Conservation (phyloP, 2,329 filamentous ascomycete species). For the Rhexocercosporidium sp. region DNA sequence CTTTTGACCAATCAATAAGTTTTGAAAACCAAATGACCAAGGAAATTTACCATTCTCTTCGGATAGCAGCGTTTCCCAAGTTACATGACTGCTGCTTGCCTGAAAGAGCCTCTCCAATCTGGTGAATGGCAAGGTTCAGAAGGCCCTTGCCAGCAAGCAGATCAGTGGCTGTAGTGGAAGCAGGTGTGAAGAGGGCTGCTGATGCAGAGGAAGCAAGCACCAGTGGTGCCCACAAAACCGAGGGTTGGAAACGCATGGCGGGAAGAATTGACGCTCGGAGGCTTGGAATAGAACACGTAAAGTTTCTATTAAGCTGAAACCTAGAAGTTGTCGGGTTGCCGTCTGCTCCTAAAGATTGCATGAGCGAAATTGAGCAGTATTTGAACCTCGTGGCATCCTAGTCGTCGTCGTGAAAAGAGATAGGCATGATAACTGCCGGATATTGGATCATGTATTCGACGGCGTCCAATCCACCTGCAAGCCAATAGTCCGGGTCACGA, state of each 20-base stretch:
- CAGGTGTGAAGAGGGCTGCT: slow-evolving; percentile 28
- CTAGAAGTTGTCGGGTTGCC: slow-evolving; percentile 4
- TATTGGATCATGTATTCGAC: slow-evolving; percentile 9
- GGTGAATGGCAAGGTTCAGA: slow-evolving; percentile 42
- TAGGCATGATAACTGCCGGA: slow-evolving; percentile 11
- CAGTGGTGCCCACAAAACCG: slow-evolving; percentile 28
- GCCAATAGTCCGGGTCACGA: slow-evolving; percentile 20
- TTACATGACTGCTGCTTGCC: slow-evolving; percentile 40
- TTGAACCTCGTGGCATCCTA: slow-evolving; percentile 23
- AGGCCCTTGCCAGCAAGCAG: slow-evolving; percentile 43
- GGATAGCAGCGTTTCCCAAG: slow-evolving; percentile 45
- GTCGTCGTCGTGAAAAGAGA: background rate
- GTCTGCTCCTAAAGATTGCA: slow-evolving; percentile 12
- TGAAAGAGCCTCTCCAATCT: slow-evolving; percentile 23
- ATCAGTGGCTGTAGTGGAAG: slow-evolving; percentile 39
- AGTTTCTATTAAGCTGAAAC: slow-evolving; percentile 21
- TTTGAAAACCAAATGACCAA: background rate
- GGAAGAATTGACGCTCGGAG: background rate
- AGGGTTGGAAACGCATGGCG: slow-evolving; percentile 29
- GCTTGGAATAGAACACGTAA: slow-evolving; percentile 5
- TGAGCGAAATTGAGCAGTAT: slow-evolving; percentile 22
- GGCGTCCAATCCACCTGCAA: slow-evolving; percentile 10
- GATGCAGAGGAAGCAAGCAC: slow-evolving; percentile 26
- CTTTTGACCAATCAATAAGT: slow-evolving; percentile 11
- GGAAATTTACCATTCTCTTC: slow-evolving; percentile 49